Base-by-base conservation (phyloP, 352 stramenopile species). In the Phytophthora cajani region DNA sequence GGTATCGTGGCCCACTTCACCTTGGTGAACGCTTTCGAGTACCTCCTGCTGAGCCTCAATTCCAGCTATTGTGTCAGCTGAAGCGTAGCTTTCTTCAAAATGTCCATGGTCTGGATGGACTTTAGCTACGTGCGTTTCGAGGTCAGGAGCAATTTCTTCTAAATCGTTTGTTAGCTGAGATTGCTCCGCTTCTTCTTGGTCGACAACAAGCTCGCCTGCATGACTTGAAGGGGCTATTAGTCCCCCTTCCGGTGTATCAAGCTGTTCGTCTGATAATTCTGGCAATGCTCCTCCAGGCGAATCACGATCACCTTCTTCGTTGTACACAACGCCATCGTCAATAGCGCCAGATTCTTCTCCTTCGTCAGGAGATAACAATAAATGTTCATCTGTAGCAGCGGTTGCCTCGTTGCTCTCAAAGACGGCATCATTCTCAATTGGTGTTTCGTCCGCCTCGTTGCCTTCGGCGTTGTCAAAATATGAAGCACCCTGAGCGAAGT, bases 61-160 rank as follows among this genome's bases (percentile, higher is more conserved):
- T 23, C 51, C 61, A 19, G 40, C 7, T 42, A n/a, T 40, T 40
- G 40, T 11, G 21, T 55, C 58, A 53, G 2, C 3, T 58, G 40
- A 52, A 25, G 21, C 3, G 17, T 47, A 44, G 38, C 4, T 44
- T 7, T n/a, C 38, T 4, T 44, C 38, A n/a, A 8, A 56, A 60
- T 46, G 25, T 5, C 40, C 38, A 23, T 58, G 23, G 23, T 52
- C 12, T 27, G 58, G 51, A 27, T 61, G 25, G 19, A 3, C 33
- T 32, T 69, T 42, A 17, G 21, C 23, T 25, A 32, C n/a, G 55
- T 64, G 8, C 8, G 7, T 23, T 47, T 63, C 58, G 12, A 63
- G 14, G 14, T 25, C 36, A 40, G 38, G 7, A 25, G 12, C 30
- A 42, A 27, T 16, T n/a, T 60, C 57, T 30, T 62, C 50, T 8